Percentiles rank a stretch among this genome's conserved stretches.
phyloP scores from a whole-genome alignment of 768 basidiomycete genomes.

The Piloderma croceum region DNA sequence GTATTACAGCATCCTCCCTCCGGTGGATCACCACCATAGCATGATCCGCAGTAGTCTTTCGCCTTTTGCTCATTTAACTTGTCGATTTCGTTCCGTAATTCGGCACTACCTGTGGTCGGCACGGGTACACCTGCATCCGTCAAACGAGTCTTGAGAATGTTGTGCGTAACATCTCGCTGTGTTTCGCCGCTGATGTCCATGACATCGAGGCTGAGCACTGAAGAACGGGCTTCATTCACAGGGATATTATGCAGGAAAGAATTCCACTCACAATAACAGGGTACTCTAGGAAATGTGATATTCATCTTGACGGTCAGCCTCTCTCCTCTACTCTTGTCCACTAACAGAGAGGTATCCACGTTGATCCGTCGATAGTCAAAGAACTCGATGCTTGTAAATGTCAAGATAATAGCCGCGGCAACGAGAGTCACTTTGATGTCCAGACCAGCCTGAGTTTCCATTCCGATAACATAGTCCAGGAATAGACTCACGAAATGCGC shows the following conservation, averaged over 20 bases:
- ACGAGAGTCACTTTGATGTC: conserved; percentile 73
- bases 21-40: conserved; percentile 83
- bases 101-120: conserved; percentile 46
- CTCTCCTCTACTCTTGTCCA: conserved; percentile 93
- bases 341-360: conserved; percentile 87
- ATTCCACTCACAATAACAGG: conserved; percentile 82
- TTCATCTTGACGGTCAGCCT: conserved; percentile 89
- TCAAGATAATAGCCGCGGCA: conserved; percentile 86
- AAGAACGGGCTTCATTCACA: too few species aligned
- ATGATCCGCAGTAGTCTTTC: conserved; percentile 84
- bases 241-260: neutral
- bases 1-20: conserved; percentile 86
- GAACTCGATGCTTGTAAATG: conserved; percentile 91
- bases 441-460: conserved; percentile 7
- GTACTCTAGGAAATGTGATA: conserved; percentile 92
- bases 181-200: conserved; percentile 98
- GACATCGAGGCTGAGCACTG: conserved; percentile 92
- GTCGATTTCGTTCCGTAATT: conserved; percentile 85
- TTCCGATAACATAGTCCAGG: conserved; percentile 1
- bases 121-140: conserved; percentile 55
- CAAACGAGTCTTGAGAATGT: conserved; percentile 79
- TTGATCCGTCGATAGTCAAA: conserved; percentile 87
- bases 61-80: conserved; percentile 58
- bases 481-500: conserved; percentile 68
- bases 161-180: conserved; percentile 86